These are phyloP conservation scores for Suillus placidus DNA, from an alignment of 768 basidiomycete genomes.

Conservation along the genomic window DNA sequence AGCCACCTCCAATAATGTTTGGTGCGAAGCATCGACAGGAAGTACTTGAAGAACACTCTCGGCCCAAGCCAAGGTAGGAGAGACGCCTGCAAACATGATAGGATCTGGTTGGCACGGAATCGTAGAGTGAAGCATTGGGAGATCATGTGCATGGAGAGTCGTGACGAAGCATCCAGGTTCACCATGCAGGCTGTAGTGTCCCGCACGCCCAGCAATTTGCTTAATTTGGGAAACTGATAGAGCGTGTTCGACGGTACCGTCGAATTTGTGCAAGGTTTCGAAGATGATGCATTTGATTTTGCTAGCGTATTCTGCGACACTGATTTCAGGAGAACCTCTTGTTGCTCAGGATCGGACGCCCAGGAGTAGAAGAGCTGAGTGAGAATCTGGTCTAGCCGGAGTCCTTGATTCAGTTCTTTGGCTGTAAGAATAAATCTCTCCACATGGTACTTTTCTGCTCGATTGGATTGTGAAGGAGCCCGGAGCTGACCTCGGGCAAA, in stretches of 20 bases:
- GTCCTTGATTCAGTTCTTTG: constrained; percentile 25
- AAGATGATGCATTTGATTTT: constrained; percentile 92
- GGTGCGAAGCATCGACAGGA: constrained; percentile 43
- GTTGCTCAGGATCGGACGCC: constrained; percentile 43
- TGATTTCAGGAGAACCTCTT: constrained; percentile 25
- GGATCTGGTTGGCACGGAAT: constrained; percentile 53
- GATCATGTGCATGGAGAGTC: constrained; percentile 63
- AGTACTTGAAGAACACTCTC: constrained; percentile 41
- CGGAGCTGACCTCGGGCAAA: constrained; percentile 45
- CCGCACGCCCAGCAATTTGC: constrained; percentile 94
- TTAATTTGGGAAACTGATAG: constrained; percentile 82
- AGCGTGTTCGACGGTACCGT: constrained; percentile 45
- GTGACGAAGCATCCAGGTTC: constrained; percentile 69
- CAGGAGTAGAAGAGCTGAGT: constrained; percentile 60
- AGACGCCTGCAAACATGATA: constrained; percentile 56
- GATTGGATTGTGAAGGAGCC: constrained; percentile 24
- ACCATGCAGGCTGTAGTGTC: constrained; percentile 76
- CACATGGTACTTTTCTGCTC: constrained; percentile 39
- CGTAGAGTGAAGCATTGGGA: constrained; percentile 59
- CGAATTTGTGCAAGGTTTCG: constrained; percentile 65
- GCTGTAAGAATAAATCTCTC: constrained; percentile 44
- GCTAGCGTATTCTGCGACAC: constrained; percentile 52
- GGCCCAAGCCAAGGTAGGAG: constrained; percentile 29
- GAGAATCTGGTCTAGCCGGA: constrained; percentile 50
- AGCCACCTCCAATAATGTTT: constrained; percentile 51